Evolutionary conservation across 495 filamentous ascomycete genomes (phyloP), one percentile per base, ranked within the genome.

Genomic region (Ascodesmis nigricans): DNA sequence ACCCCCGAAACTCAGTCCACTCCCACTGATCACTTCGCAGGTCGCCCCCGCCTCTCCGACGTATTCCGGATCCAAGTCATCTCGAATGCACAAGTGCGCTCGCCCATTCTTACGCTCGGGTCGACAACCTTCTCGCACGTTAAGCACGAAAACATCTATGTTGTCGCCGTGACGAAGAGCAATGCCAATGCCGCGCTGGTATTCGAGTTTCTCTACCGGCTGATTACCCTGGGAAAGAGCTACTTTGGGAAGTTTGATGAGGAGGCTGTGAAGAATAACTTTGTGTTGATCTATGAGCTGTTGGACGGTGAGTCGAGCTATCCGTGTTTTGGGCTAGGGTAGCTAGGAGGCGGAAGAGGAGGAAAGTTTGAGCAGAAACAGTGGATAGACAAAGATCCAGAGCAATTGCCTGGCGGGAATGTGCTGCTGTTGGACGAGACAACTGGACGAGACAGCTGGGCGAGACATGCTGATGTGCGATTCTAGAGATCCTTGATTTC

Each of bases 1-100:
- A 9, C 30, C n/a, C n/a, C n/a, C n/a, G n/a, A n/a, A n/a, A n/a
- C n/a, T n/a, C n/a, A n/a, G n/a, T n/a, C n/a, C n/a, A n/a, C n/a
- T n/a, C n/a, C n/a, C n/a, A n/a, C 24, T 35, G 10, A 29, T 10
- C 27, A 38, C 27, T 24, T 25, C 27, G 16, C 23, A 50, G 49
- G 49, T 56, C 78, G 87, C 25, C 87, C 87, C 14, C 78, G 87
- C 13, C 75, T 99, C 28, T 84, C 87, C 55, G 87, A 99, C 54
- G 82, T 95, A 57, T 99, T 99, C 58, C 87, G 87, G 59, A 95
- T 99, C 57, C 87, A 99, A 53, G 87, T 99, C 58, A 93, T 95
- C 55, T 92, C 82, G 41, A 99, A 99, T 55, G 77, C 87, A 38
- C 81, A 92, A 56, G 87, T 95, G 20, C 82, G 87, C 42, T 95